Evolutionary conservation across 2,329 filamentous ascomycete genomes (phyloP).

Genomic region (Fusarium verticillioides): DNA sequence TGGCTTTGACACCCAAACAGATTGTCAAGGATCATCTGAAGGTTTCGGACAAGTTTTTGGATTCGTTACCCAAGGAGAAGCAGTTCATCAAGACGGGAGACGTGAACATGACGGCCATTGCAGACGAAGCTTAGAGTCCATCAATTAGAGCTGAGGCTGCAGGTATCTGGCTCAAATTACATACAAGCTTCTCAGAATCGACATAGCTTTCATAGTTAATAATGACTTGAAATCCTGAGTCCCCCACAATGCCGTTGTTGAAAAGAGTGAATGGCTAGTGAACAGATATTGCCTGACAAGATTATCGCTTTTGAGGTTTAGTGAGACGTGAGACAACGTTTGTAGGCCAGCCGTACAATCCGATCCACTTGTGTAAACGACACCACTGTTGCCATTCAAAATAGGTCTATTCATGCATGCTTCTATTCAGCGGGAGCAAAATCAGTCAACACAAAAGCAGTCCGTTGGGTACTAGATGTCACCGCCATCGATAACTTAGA

Average conservation of each 20-base stretch:
- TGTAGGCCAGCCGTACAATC: not conserved
- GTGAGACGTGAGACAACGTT: not conserved
- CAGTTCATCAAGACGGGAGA: conserved; percentile 9
- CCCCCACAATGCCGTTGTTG: not conserved
- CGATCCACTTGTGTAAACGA: accelerated
- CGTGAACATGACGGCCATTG: conserved; percentile 6
- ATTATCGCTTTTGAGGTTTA: not conserved
- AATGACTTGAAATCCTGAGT: accelerated
- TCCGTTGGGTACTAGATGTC: accelerated
- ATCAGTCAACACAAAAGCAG: not conserved
- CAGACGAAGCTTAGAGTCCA: not conserved
- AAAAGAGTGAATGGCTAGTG: not conserved
- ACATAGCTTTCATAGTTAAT: not conserved
- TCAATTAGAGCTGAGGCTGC: too few relatives aligned
- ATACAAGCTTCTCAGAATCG: too few relatives aligned
- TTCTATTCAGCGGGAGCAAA: not conserved
- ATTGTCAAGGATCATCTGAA: conserved; percentile 19
- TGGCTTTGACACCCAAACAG: conserved; percentile 10
- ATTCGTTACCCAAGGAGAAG: conserved; percentile 14
- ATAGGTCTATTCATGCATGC: not conserved
- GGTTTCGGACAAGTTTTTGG: conserved; percentile 15
- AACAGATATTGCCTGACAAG: too few relatives aligned
- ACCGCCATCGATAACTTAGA: not conserved
- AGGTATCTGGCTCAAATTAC: too few relatives aligned
- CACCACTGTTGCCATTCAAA: not conserved